A percentile compares a stretch with the other conserved stretches of the same genome.
phyloP scores from a whole-genome alignment of 169 alveolate species.

The Plasmodium ovale region DNA sequence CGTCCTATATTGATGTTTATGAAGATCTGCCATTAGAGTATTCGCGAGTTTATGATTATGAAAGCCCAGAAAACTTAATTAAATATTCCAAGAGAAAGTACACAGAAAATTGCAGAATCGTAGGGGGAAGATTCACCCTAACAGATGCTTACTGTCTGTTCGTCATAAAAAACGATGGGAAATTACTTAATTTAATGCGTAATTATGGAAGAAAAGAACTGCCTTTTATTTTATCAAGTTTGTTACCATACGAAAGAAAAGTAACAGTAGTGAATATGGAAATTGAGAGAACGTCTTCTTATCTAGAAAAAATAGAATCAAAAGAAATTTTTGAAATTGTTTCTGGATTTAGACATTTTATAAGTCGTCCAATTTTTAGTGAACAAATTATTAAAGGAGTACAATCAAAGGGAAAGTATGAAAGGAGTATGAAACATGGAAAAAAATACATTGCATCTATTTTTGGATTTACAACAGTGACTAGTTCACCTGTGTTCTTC shows the following conservation, averaged over 20 bases:
- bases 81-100: constrained; percentile 78
- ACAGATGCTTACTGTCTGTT: constrained; percentile 70
- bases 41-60: constrained; percentile 91
- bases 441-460: constrained; percentile 84
- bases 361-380: constrained; percentile 86
- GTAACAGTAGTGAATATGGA: constrained; percentile 93
- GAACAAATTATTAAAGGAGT: constrained; percentile 78
- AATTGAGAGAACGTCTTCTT: constrained; percentile 83
- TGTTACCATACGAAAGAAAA: constrained; percentile 95
- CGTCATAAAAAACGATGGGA: constrained; percentile 74
- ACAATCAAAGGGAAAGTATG: constrained; percentile 84
- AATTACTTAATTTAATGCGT: constrained; percentile 32
- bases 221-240: constrained; percentile 90
- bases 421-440: constrained; percentile 71
- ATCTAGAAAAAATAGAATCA: constrained; percentile 84
- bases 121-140: constrained; percentile 39
- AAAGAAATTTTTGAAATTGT: constrained; percentile 89
- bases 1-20: constrained; percentile 94
- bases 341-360: constrained; percentile 94
- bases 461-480: constrained; percentile 86
- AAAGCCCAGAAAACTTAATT: constrained; percentile 84
- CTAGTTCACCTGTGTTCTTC: constrained; percentile 80
- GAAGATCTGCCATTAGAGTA: constrained; percentile 93
- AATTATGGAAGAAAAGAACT: constrained; percentile 21
- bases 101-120: constrained; percentile 57